Base-by-base conservation (phyloP, 495 filamentous ascomycete species). In the Xylaria acuta region DNA sequence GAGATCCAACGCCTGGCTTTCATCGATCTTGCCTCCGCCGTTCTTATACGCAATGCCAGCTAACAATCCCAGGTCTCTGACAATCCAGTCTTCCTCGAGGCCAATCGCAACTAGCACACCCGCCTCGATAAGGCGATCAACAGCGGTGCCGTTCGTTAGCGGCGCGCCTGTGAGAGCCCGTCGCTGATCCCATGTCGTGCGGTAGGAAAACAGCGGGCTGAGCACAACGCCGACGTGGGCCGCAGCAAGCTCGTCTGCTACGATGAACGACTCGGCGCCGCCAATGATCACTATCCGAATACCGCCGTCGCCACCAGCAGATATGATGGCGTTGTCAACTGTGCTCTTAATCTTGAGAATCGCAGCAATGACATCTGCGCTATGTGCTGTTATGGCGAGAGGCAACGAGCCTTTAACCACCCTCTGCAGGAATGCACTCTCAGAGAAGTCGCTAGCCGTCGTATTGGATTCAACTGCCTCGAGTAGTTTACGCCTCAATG, bases 21-120 rank as follows among this genome's bases (percentile, higher is more conserved):
- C 77, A 38, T 74, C 75, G 9, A 86, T 69, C 65, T 68, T 71
- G 25, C 83, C 83, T 7, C 75, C 79, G 14, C 86, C 75, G 71
- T 89, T 88, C 71, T 76, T 74, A 74, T 80, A 82, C 72, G 80
- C 87, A 38, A 83, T 86, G 3, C 87, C 87, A 1, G 88, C 87
- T 47, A 84, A 69, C 60, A 89, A 70, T 1, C 80, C 81, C 59
- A 86, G 54, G 45, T 87, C 82, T 27, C 85, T 73, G 6, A 86
- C 86, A 36, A 82, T 63, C 82, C 82, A 88, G 73, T 87, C 83
- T 77, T 88, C 86, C 25, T 82, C 77, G 6, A 84, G 74, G 3
- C 84, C 81, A 27, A 88, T 81, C 0, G 80, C 87, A 11, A 82
- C 80, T 7, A 71, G 59, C 2, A 88, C 86, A 11, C 83, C 77